A percentile compares a stretch with the other conserved stretches of the same genome.
Evolutionary conservation across 768 basidiomycete species (phyloP).

Genomic region (Termitomyces sp.): DNA sequence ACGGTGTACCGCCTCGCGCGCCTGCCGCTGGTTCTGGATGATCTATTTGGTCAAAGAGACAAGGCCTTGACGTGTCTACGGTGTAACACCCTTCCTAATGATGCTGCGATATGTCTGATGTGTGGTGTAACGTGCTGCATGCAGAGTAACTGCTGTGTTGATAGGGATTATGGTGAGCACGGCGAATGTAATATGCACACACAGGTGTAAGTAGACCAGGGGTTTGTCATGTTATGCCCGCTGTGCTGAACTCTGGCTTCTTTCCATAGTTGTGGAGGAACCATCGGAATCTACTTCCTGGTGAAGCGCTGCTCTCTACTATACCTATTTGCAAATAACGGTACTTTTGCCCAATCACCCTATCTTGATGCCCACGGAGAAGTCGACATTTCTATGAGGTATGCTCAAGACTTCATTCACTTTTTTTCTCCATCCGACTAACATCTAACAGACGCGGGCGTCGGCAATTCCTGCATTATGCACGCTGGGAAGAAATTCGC

Average conservation of each 20-base stretch:
- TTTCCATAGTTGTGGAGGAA: slow-evolving; percentile 74
- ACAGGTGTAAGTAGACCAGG: slow-evolving; percentile 67
- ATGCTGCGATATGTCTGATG: slow-evolving; percentile 87
- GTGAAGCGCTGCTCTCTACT: slow-evolving; percentile 89
- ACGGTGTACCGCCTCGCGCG: slow-evolving; percentile 76
- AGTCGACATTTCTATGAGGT: slow-evolving; percentile 90
- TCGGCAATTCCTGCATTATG: slow-evolving; percentile 79
- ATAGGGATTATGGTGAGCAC: slow-evolving; percentile 52
- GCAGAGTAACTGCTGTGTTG: slow-evolving; percentile 89
- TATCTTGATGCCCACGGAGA: slow-evolving; percentile 96
- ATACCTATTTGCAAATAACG: slow-evolving; percentile 84
- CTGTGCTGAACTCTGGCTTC: neutral
- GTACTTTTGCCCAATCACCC: slow-evolving; percentile 84
- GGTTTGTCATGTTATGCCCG: neutral
- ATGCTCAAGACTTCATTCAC: slow-evolving; percentile 10
- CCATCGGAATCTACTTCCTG: slow-evolving; percentile 84
- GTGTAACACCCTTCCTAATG: slow-evolving; percentile 75
- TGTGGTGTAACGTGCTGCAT: slow-evolving; percentile 88
- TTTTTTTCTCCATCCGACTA: neutral
- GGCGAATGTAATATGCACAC: slow-evolving; percentile 97
- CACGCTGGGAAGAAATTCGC: slow-evolving; percentile 87
- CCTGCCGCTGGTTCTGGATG: slow-evolving; percentile 79
- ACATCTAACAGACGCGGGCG: slow-evolving; percentile 63
- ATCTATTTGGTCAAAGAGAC: slow-evolving; percentile 71
- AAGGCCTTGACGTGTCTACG: slow-evolving; percentile 68